Base-by-base conservation (phyloP, 345 rosid genomes). In the Cochlearia excelsa region DNA sequence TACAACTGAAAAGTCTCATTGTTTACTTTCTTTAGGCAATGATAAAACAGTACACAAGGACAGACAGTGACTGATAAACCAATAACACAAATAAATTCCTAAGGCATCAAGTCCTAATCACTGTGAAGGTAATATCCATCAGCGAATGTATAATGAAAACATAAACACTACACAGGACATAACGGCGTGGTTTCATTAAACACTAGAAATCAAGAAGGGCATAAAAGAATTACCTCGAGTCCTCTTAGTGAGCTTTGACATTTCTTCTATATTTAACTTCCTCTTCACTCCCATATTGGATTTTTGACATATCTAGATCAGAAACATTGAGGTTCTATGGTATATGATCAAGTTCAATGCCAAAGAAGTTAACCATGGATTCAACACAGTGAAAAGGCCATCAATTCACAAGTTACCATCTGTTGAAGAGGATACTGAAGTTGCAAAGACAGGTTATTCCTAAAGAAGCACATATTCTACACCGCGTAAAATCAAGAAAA, bases 361-460 rank as follows among this genome's bases (percentile, higher is more conserved):
- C 23, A 16, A 16, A 0, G 23, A 16, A 16, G 23, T 16, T 16
- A 16, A 16, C 23, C 23, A 16, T 16, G 23, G 0, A 0, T 16
- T 16, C 23, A 16, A 16, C 61, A 68, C 28, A 48, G 39, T 63
- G 23, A 72, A 52, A 54, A 42, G 26, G 55, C 74, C 23, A 16
- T 16, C 23, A 16, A 16, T 16, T 16, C 23, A 16, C 23, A 16
- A 16, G 23, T 16, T 39, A 80, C 82, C 88, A 86, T 83, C 77
- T 82, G 84, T 78, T 71, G 81, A 67, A 83, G 90, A 74, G 87
- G 83, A 74, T 7, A 77, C 70, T 82, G 82, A 68, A 85, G 85
- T 89, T 85, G 81, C 65, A 72, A 74, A 64, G 58, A 55, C 57
- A 27, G 47, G 6, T 59, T 10, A 64, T 33, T 50, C 46, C 50